Percentiles rank a stretch among this genome's conserved stretches.
Conservation (phyloP, 2,329 filamentous ascomycete genomes). For the Ceratocystiopsis brevicomis region DNA sequence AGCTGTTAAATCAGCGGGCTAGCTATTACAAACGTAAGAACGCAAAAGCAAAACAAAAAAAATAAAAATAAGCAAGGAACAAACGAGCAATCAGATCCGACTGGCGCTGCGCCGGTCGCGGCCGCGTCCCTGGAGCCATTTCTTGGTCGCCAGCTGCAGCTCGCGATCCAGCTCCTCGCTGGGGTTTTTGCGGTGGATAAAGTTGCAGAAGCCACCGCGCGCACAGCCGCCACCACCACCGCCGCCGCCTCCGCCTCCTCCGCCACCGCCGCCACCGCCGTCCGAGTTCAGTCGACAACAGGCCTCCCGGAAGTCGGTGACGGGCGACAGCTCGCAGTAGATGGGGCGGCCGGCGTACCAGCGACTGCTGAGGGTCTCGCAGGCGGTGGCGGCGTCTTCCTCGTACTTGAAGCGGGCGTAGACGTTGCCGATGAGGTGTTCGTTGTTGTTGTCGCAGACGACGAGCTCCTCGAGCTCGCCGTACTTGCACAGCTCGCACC, state of each 20-base stretch:
- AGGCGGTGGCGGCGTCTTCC: conserved; percentile 81
- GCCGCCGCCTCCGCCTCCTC: conserved; percentile 85
- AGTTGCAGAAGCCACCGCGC: conserved; percentile 94
- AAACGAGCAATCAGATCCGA: conserved; percentile 18
- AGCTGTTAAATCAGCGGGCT: too few relatives aligned
- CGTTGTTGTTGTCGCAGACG: conserved; percentile 98
- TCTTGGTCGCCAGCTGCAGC: conserved; percentile 75
- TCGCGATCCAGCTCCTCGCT: conserved; percentile 75
- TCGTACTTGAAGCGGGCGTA: conserved; percentile 99
- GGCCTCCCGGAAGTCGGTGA: conserved; percentile 95
- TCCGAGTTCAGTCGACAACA: conserved; percentile 76
- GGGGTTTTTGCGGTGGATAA: conserved; percentile 96
- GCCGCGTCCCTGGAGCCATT: conserved; percentile 78
- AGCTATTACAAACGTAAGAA: too few relatives aligned
- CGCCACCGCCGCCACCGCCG: conserved; percentile 29
- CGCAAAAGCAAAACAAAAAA: too few relatives aligned
- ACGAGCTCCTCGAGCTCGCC: conserved; percentile 95
- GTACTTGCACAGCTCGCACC: conserved; percentile 99
- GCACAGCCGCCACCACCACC: conserved; percentile 58
- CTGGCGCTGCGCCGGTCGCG: conserved; percentile 66
- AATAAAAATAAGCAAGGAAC: too few relatives aligned
- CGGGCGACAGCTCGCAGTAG: conserved; percentile 92
- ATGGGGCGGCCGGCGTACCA: conserved; percentile 97
- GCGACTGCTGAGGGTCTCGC: conserved; percentile 79
- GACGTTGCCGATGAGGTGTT: conserved; percentile 96